Evolutionary conservation across 78 protist genomes (phyloP).

Genomic region (Monosiga brevicollis): DNA sequence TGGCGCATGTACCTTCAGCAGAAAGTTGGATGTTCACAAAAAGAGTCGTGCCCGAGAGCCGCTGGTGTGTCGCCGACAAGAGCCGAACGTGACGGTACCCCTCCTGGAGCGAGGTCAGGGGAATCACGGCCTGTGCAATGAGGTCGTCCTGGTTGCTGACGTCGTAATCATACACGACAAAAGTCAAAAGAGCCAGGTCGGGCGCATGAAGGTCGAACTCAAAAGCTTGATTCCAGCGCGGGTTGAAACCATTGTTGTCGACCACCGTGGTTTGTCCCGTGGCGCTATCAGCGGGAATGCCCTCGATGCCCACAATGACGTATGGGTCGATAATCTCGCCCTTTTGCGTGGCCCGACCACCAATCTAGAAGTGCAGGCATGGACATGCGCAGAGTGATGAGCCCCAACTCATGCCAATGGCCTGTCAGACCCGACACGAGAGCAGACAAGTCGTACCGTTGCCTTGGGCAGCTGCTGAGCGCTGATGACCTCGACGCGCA

Average conservation of each 20-base stretch:
- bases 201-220: neutral
- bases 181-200: slow-evolving; percentile 16
- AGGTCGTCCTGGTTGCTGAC: neutral
- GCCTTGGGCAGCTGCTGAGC: no score
- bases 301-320: neutral
- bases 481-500: no score
- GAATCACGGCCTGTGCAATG: neutral
- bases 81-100: slow-evolving; percentile 11
- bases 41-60: neutral
- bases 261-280: neutral
- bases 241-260: slow-evolving; percentile 40
- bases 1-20: neutral
- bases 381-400: neutral
- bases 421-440: neutral
- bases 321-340: slow-evolving; percentile 44
- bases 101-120: neutral
- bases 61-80: neutral
- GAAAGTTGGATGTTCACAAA: neutral
- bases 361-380: no score
- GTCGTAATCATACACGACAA: slow-evolving; percentile 1
- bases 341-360: no score
- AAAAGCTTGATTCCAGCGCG: slow-evolving; percentile 14
- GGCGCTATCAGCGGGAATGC: neutral
- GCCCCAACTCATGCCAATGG: neutral
- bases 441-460: no score